Conservation (phyloP, 768 basidiomycete species). For the Tulasnella sp. region DNA sequence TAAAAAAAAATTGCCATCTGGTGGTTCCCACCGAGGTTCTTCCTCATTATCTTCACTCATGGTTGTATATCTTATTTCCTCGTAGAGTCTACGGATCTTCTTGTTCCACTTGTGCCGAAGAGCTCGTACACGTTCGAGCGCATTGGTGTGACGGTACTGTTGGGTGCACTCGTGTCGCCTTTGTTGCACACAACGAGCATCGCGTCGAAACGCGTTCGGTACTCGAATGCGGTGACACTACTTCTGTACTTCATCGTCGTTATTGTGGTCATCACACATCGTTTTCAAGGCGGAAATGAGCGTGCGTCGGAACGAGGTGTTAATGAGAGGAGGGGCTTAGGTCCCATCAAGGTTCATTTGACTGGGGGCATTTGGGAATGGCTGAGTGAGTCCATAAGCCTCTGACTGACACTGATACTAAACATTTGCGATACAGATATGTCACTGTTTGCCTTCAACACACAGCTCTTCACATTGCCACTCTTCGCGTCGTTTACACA, state of each 20-base stretch:
- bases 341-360: conserved; percentile 1
- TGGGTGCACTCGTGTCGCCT: conserved; percentile 2
- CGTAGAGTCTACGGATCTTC: conserved; percentile 10
- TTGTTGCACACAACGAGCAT: neutral
- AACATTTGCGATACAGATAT: neutral
- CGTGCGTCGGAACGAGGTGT: neutral
- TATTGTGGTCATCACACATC: neutral
- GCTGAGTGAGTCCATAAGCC: neutral
- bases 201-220: conserved; percentile 4
- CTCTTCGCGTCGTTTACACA: conserved; percentile 1
- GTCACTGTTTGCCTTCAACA: neutral
- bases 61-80: neutral
- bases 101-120: conserved; percentile 10
- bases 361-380: conserved; percentile 3
- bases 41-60: neutral
- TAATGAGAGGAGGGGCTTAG: neutral
- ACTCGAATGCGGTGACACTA: conserved; percentile 3
- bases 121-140: conserved; percentile 13
- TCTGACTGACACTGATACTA: neutral
- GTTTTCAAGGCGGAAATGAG: neutral
- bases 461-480: conserved; percentile 7
- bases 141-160: neutral
- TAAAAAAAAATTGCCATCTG: neutral
- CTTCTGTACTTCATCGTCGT: neutral
- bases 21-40: neutral